phyloP scores from a whole-genome alignment of 2,329 filamentous ascomycete species.

The Neonectria hederae region DNA sequence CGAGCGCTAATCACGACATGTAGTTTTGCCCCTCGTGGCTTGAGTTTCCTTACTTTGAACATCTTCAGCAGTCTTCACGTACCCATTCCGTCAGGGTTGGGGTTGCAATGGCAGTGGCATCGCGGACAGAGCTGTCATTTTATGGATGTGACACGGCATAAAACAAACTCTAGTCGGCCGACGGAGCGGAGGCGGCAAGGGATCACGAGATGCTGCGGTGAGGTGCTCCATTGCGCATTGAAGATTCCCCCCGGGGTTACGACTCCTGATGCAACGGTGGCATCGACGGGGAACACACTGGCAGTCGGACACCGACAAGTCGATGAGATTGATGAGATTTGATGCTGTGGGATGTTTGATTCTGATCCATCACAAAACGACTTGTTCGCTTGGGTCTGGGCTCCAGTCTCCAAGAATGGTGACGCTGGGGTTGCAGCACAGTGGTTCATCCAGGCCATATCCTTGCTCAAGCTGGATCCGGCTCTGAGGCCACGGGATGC shows the following conservation, averaged over 20 bases:
- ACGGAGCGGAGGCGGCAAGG: background rate
- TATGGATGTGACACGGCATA: background rate
- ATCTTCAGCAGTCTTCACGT: constrained; percentile 9
- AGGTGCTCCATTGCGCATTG: constrained; percentile 2
- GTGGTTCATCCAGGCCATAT: background rate
- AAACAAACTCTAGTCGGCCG: background rate
- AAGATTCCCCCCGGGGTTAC: constrained; percentile 10
- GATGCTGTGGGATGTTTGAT: constrained; percentile 20
- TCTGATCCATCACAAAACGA: constrained; percentile 20
- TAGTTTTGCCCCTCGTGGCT: constrained; percentile 1
- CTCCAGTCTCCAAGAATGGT: background rate
- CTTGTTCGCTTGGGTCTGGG: background rate
- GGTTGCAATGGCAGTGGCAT: background rate
- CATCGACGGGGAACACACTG: background rate
- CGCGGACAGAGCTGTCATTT: constrained; percentile 8
- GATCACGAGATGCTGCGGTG: background rate
- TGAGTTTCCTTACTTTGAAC: constrained; percentile 8
- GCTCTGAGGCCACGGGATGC: constrained; percentile 1
- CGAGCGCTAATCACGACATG: constrained; percentile 1
- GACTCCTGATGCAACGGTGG: constrained; percentile 6
- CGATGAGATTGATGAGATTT: constrained; percentile 26
- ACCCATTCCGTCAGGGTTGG: background rate
- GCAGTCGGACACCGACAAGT: background rate
- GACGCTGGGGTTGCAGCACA: constrained; percentile 1
- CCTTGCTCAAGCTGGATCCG: constrained; percentile 5